phyloP scores from a whole-genome alignment of 169 alveolate species.

The Cryptosporidium ubiquitum region DNA sequence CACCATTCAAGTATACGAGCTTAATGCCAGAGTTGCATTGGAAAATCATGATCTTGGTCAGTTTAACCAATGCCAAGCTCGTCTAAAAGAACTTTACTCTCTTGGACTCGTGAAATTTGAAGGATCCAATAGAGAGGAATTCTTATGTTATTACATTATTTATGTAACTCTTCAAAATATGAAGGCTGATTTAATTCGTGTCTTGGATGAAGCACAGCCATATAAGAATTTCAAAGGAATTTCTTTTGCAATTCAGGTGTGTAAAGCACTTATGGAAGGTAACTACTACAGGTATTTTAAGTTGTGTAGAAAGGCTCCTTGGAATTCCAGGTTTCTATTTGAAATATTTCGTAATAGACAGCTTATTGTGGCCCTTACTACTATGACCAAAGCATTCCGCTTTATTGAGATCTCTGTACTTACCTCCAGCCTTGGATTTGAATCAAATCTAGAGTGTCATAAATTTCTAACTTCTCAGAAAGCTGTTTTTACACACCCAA shows the following conservation, averaged over 20 bases:
- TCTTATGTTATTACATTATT: conserved; percentile 77
- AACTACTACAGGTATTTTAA: conserved; percentile 81
- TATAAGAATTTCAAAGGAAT: conserved; percentile 33
- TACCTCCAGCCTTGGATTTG: conserved; percentile 26
- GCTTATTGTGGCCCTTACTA: conserved; percentile 42
- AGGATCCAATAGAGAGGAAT: conserved; percentile 76
- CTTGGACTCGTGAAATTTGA: conserved; percentile 79
- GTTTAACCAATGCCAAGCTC: conserved; percentile 93
- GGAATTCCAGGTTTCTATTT: conserved; percentile 42
- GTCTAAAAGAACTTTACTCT: conserved; percentile 85
- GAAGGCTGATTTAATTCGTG: conserved; percentile 75
- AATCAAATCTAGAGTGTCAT: conserved; percentile 33
- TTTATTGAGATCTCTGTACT: conserved; percentile 45
- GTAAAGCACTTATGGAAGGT: conserved; percentile 64
- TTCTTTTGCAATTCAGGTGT: conserved; percentile 41
- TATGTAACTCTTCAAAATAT: conserved; percentile 81
- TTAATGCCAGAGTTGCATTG: conserved; percentile 93
- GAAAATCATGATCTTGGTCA: conserved; percentile 92
- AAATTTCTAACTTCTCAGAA: conserved; percentile 31
- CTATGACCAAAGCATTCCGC: conserved; percentile 67
- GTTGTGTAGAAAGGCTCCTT: conserved; percentile 79
- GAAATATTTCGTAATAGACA: conserved; percentile 67
- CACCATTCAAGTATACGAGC: conserved; percentile 90
- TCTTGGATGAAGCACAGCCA: conserved; percentile 35
- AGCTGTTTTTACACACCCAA: conserved; percentile 19